These are phyloP conservation scores for Cladosporium sp. DNA, from an alignment of 2,329 filamentous ascomycete species.

Conservation along the genomic window DNA sequence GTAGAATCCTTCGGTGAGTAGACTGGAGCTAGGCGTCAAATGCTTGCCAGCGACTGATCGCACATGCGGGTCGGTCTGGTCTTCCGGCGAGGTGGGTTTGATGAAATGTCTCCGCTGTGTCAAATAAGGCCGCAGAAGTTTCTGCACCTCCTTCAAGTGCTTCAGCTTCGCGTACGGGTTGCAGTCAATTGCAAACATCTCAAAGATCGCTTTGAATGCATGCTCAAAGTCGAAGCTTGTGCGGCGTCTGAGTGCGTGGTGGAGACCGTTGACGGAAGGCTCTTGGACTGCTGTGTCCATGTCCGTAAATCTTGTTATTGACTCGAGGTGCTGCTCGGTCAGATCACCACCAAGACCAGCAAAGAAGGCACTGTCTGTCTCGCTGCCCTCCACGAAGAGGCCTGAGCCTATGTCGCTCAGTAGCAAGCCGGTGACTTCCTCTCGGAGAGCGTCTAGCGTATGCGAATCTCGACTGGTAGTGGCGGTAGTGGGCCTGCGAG, in stretches of 20 bases:
- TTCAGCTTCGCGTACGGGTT: constrained; percentile 83
- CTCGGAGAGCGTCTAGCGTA: constrained; percentile 35
- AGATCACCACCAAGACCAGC: constrained; percentile 48
- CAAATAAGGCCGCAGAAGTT: constrained; percentile 43
- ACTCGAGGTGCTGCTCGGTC: constrained; percentile 18
- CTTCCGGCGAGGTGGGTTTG: background rate
- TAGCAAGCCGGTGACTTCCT: constrained; percentile 67
- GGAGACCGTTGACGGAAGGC: background rate
- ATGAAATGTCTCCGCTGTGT: constrained; percentile 7
- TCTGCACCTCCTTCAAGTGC: constrained; percentile 74
- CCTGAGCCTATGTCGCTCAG: constrained; percentile 84
- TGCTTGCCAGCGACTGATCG: background rate
- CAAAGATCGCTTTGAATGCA: constrained; percentile 72
- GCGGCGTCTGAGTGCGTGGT: background rate
- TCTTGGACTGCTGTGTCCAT: background rate
- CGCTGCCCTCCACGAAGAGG: constrained; percentile 81
- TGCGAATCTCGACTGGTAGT: constrained; percentile 40
- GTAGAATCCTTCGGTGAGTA: constrained; percentile 22
- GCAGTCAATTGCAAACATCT: constrained; percentile 81
- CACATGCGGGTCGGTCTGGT: background rate
- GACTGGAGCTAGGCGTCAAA: background rate
- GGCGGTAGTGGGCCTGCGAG: constrained; percentile 1
- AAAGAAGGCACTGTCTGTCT: constrained; percentile 83
- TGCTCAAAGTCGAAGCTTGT: constrained; percentile 53
- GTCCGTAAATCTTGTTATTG: background rate